Evolutionary conservation across 2,329 filamentous ascomycete species (phyloP).

Genomic region (Fusarium fracticaudum): DNA sequence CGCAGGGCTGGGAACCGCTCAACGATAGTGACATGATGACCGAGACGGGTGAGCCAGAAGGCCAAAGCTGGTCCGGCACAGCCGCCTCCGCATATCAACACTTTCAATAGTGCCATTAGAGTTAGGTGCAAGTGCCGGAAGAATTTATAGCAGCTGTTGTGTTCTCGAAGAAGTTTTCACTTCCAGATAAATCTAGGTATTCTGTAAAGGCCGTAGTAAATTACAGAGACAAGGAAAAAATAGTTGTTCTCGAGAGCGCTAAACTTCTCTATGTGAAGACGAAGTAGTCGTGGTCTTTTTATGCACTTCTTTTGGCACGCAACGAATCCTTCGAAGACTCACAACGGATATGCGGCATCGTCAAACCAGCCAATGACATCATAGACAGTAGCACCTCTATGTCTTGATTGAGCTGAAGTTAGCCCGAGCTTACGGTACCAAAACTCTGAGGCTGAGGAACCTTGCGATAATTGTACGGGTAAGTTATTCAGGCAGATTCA

Average conservation of each 20-base stretch:
- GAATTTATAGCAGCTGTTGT: too few species aligned
- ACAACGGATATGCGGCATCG: background rate
- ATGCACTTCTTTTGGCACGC: background rate
- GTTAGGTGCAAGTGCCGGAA: too few species aligned
- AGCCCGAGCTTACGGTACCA: background rate
- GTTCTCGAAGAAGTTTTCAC: too few species aligned
- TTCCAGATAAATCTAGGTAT: too few species aligned
- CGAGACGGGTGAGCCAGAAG: slow-evolving; percentile 45
- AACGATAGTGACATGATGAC: slow-evolving; percentile 50
- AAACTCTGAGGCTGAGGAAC: background rate
- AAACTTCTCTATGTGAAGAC: accelerated
- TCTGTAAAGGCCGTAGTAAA: too few species aligned
- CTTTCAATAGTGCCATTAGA: slow-evolving; percentile 13
- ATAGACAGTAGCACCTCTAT: background rate
- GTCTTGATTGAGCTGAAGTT: background rate
- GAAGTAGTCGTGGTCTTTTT: background rate
- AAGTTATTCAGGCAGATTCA: background rate
- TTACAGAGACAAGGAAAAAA: too few species aligned
- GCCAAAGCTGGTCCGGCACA: slow-evolving; percentile 47
- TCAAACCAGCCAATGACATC: background rate
- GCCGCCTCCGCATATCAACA: slow-evolving; percentile 47
- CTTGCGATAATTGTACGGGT: background rate
- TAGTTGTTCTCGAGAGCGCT: accelerated
- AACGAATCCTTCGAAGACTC: background rate
- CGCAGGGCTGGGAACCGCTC: slow-evolving; percentile 46